Evolutionary conservation across 345 rosid species (phyloP).

Genomic region (Gossypium raimondii): DNA sequence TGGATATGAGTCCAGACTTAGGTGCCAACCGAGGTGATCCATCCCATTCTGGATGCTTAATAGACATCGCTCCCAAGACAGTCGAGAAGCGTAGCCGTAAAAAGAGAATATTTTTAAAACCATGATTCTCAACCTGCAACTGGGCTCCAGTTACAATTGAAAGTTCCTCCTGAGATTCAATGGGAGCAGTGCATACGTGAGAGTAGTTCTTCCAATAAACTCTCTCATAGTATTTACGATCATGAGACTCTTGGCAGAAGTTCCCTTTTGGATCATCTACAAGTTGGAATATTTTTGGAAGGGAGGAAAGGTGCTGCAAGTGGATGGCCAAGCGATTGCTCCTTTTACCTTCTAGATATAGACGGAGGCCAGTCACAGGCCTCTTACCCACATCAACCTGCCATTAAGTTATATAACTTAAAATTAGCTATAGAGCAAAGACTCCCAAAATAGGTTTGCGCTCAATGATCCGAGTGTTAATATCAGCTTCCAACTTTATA

Average conservation of each 20-base stretch:
- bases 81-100: conserved; percentile 72
- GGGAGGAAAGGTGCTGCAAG: conserved; percentile 92
- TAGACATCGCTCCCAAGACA: conserved; percentile 47
- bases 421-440: not conserved
- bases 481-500: not conserved
- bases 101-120: conserved; percentile 81
- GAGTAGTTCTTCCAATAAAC: conserved; percentile 94
- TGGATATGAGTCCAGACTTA: conserved; percentile 83
- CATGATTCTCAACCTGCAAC: conserved; percentile 75
- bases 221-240: conserved; percentile 78
- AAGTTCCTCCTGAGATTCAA: conserved; percentile 76
- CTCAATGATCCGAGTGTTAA: not conserved
- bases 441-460: not conserved
- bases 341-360: conserved; percentile 87
- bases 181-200: conserved; percentile 87
- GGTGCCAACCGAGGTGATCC: conserved; percentile 73
- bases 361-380: conserved; percentile 92
- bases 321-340: conserved; percentile 82
- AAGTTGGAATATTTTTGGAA: conserved; percentile 80
- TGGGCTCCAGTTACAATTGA: conserved; percentile 88
- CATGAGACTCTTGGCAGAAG: conserved; percentile 43
- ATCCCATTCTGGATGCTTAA: conserved; percentile 82
- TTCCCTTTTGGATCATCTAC: conserved; percentile 56
- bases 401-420: conserved; percentile 8
- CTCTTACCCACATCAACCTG: conserved; percentile 96